These are phyloP conservation scores for Sesbania bispinosa DNA, from an alignment of 306 rosid species.

Conservation along the genomic window DNA sequence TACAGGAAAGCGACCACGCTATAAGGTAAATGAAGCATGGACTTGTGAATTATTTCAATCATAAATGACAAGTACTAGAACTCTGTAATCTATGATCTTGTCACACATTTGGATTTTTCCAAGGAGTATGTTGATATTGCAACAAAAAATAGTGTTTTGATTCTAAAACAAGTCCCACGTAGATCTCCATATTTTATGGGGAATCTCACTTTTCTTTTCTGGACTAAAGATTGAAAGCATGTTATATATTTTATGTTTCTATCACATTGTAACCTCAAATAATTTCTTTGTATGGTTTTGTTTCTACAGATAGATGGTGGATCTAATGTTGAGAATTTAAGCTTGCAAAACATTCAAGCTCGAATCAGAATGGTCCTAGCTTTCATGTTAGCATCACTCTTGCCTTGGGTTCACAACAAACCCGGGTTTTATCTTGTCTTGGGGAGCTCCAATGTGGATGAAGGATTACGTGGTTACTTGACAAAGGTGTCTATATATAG, in stretches of 20 bases:
- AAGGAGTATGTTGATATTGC: background rate
- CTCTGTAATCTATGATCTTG: background rate
- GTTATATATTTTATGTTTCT: background rate
- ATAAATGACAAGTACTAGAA: background rate
- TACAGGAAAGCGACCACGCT: constrained; percentile 72
- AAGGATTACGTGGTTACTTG: constrained; percentile 85
- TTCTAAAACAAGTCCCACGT: background rate
- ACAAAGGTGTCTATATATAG: constrained; percentile 61
- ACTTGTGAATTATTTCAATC: background rate
- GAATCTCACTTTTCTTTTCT: constrained; percentile 11
- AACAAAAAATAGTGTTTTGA: background rate
- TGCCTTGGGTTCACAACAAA: constrained; percentile 96
- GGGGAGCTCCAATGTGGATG: constrained; percentile 95
- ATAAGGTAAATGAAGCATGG: constrained; percentile 58
- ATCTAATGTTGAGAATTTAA: constrained; percentile 78
- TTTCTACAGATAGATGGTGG: constrained; percentile 81
- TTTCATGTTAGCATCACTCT: constrained; percentile 91
- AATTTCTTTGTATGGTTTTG: constrained; percentile 18
- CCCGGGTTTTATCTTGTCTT: constrained; percentile 90
- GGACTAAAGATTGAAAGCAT: background rate
- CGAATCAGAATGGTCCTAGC: constrained; percentile 95
- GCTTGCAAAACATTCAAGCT: constrained; percentile 95
- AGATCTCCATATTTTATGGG: background rate
- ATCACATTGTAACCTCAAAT: background rate
- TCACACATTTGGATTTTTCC: background rate